phyloP scores from a whole-genome alignment of 1,139 yeast species.

The Nadsonia commutata region DNA sequence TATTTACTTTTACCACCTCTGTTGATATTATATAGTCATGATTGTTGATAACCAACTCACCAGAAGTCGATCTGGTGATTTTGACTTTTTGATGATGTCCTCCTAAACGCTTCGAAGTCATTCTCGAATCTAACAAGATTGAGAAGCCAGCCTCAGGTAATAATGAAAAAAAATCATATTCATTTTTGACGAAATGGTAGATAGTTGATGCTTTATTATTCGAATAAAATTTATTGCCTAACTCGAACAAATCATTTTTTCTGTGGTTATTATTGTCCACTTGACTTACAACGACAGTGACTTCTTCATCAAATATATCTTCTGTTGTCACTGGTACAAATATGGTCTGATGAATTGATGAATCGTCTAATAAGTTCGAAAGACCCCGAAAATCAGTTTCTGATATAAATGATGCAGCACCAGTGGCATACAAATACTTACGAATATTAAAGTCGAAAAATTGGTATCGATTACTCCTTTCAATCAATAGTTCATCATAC shows the following conservation, averaged over 20 bases:
- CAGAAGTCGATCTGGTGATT: slow-evolving; percentile 12
- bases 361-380: slow-evolving; percentile 40
- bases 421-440: slow-evolving; percentile 8
- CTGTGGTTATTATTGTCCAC: slow-evolving; percentile 6
- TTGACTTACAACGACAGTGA: slow-evolving; percentile 36
- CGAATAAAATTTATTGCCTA: slow-evolving; percentile 23
- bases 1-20: slow-evolving; percentile 33
- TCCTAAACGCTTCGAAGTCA: not conserved
- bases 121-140: not conserved
- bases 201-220: slow-evolving; percentile 28
- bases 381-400: slow-evolving; percentile 57
- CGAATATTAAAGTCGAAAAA: not conserved
- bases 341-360: slow-evolving; percentile 38
- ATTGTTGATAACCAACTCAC: slow-evolving; percentile 32
- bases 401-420: slow-evolving; percentile 36
- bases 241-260: slow-evolving; percentile 19
- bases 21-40: slow-evolving; percentile 31
- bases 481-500: not conserved
- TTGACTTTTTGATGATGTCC: slow-evolving; percentile 10
- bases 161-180: slow-evolving; percentile 1
- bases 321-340: slow-evolving; percentile 29
- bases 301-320: slow-evolving; percentile 11
- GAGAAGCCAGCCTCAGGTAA: slow-evolving; percentile 1
- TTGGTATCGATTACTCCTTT: not conserved
- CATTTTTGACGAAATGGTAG: slow-evolving; percentile 13